Evolutionary conservation across 2,329 filamentous ascomycete species (phyloP).

Genomic region (Trichoderma hamatum): DNA sequence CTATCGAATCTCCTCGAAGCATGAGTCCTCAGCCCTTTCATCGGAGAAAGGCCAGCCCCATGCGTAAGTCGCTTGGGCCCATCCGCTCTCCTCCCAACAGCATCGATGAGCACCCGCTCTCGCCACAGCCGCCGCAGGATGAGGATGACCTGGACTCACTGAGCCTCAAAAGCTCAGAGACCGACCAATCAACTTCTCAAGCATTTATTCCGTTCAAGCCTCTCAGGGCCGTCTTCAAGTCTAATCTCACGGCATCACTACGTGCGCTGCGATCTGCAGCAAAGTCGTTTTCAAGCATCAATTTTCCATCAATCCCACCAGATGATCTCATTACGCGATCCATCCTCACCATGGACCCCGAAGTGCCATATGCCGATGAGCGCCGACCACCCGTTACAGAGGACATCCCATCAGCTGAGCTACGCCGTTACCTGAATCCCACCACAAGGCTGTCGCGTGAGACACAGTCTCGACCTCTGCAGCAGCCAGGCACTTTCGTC

Average conservation of each 20-base stretch:
- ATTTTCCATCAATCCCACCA: conserved; percentile 64
- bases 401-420: conserved; percentile 66
- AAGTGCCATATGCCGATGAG: conserved; percentile 69
- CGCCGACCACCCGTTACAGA: conserved; percentile 64
- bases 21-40: conserved; percentile 38
- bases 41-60: conserved; percentile 43
- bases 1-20: conserved; percentile 53
- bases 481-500: conserved; percentile 52
- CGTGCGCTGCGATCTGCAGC: conserved; percentile 66
- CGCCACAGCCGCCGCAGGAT: conserved; percentile 41
- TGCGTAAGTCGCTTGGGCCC: conserved; percentile 56
- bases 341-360: conserved; percentile 67
- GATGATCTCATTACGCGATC: conserved; percentile 70
- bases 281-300: conserved; percentile 64
- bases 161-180: conserved; percentile 19
- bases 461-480: conserved; percentile 35
- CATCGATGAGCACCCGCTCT: conserved; percentile 56
- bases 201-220: conserved; percentile 50
- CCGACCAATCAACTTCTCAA: conserved; percentile 39
- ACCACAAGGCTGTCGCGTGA: conserved; percentile 49
- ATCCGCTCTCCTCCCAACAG: conserved; percentile 59
- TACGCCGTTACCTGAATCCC: conserved; percentile 70
- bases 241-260: conserved; percentile 68
- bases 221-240: conserved; percentile 65
- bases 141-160: conserved; percentile 32